Evolutionary conservation across 192 early-diverging fungal genomes (phyloP), one percentile per base, ranked within the genome.

Genomic region (Thoreauomyces humboldtii): DNA sequence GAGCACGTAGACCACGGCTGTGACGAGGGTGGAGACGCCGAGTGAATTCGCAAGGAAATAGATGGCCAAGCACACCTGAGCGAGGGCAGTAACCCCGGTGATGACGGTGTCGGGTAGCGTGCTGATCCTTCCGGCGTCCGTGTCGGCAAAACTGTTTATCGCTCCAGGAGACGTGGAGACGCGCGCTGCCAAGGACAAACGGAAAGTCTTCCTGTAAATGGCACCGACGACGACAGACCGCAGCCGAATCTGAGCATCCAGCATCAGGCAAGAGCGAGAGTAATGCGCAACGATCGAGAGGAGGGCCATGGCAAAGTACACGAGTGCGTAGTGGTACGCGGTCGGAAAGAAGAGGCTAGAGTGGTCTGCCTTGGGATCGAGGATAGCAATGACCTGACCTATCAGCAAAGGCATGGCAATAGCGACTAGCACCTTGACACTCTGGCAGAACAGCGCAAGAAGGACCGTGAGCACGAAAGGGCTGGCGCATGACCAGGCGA

Each of bases 161-260:
- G 32, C n/a, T 4, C 55, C 55, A 17, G 55, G 34, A 17, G 32
- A 34, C 32, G 27, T 37, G 55, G 32, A 4, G 6, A 14, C 60
- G 22, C 65, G 63, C 7, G 70, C 59, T 4, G 41, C 43, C 7
- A 53, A 22, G 7, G 69, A 69, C 32, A 76, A 56, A 11, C 29
- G 34, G n/a, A 76, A 43, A n/a, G 50, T 19, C 42, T 76, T 76
- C 12, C 48, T 41, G 54, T 67, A 76, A 9, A 76, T 61, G 44
- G 69, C 69, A 38, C 42, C 54, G 14, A 53, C 37, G 7, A 76
- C 7, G 6, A 31, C 37, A 4, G 66, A 59, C 15, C 42, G 32
- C 4, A 34, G 15, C 17, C 27, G 19, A 27, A 57, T 57, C 34
- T 37, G 29, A 6, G 27, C 19, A 36, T 57, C 55, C 34, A 57